Conservation (phyloP, 805 yeast genomes). For the Phaffomyces thermotolerans region DNA sequence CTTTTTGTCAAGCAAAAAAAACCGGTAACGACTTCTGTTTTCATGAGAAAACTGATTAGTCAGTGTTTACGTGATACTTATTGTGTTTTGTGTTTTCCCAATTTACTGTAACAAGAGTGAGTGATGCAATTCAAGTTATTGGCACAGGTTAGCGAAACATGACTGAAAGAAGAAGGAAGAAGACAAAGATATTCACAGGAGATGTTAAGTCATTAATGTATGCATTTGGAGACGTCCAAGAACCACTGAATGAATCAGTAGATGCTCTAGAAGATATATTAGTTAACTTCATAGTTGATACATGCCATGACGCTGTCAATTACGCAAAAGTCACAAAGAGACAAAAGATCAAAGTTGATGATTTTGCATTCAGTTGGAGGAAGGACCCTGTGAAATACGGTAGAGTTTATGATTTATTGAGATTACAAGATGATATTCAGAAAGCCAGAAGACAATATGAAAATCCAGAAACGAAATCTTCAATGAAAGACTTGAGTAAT, state of each 20-base stretch:
- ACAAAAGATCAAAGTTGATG: slow-evolving; percentile 62
- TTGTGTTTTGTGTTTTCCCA: too few relatives aligned
- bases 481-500: slow-evolving; percentile 23
- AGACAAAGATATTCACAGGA: slow-evolving; percentile 37
- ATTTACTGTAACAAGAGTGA: too few relatives aligned
- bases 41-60: background rate
- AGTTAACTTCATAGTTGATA: slow-evolving; percentile 53
- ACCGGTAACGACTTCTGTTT: slow-evolving; percentile 5
- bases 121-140: too few relatives aligned
- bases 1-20: background rate
- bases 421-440: slow-evolving; percentile 51
- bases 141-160: too few relatives aligned
- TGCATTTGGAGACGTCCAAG: slow-evolving; percentile 67
- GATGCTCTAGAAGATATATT: slow-evolving; percentile 62
- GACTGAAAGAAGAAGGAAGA: slow-evolving; percentile 27
- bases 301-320: slow-evolving; percentile 47
- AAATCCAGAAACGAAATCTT: slow-evolving; percentile 44
- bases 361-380: slow-evolving; percentile 62
- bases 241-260: slow-evolving; percentile 60
- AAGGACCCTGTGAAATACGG: slow-evolving; percentile 62
- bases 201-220: slow-evolving; percentile 54
- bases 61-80: background rate
- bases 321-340: slow-evolving; percentile 46
- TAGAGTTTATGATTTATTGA: slow-evolving; percentile 57
- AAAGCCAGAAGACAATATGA: slow-evolving; percentile 66